Percentiles rank a stretch among this genome's conserved stretches.
phyloP scores from a whole-genome alignment of 2,329 filamentous ascomycete genomes.

The Pseudocercospora eumusae region DNA sequence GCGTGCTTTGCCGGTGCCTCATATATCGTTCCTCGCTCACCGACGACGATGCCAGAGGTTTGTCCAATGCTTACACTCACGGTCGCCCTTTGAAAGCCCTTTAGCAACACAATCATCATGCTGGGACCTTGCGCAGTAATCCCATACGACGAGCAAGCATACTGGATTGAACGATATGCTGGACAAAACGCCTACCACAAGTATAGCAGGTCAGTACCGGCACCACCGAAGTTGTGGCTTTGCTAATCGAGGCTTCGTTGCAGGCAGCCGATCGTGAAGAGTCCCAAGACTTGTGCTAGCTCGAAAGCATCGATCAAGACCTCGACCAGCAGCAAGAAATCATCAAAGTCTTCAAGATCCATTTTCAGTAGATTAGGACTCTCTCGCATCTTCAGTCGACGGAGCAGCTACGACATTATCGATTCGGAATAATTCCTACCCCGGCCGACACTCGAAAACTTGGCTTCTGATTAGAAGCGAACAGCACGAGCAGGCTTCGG shows the following conservation, averaged over 20 bases:
- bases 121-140: slow-evolving; percentile 17
- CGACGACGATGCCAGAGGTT: background rate
- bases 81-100: too few species aligned
- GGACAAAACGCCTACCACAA: slow-evolving; percentile 18
- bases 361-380: slow-evolving; percentile 10
- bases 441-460: too few species aligned
- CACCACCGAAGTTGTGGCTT: too few species aligned
- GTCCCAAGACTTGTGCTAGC: slow-evolving; percentile 6
- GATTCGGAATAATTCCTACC: background rate
- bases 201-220: slow-evolving; percentile 12
- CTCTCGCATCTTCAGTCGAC: slow-evolving; percentile 15
- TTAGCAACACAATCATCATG: slow-evolving; percentile 12
- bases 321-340: slow-evolving; percentile 18
- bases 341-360: slow-evolving; percentile 4
- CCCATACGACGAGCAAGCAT: slow-evolving; percentile 21
- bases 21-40: slow-evolving; percentile 3
- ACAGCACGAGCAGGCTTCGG: too few species aligned
- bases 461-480: background rate
- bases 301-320: slow-evolving; percentile 15
- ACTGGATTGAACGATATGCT: slow-evolving; percentile 21
- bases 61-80: too few species aligned
- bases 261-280: slow-evolving; percentile 11
- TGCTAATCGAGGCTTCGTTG: background rate
- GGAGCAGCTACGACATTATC: slow-evolving; percentile 16
- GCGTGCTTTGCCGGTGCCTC: background rate